phyloP scores from a whole-genome alignment of 1,284 basidiomycete genomes.

The Pseudozyma sp. region DNA sequence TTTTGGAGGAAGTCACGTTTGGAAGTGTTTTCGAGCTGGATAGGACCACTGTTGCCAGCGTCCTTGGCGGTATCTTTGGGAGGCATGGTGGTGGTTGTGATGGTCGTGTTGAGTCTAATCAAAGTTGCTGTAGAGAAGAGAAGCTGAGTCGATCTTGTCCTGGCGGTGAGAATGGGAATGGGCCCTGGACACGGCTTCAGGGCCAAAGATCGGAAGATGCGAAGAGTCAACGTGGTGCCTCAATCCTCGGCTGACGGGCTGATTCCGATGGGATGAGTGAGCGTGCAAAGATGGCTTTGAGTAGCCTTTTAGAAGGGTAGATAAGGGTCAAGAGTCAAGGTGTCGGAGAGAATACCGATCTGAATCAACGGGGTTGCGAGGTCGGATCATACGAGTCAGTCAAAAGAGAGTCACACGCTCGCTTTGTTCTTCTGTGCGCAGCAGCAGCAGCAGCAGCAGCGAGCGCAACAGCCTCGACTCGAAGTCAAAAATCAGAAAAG shows the following conservation, averaged over 20 bases:
- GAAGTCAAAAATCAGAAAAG: neutral
- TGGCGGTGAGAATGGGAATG: neutral
- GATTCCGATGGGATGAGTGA: slow-evolving; percentile 2
- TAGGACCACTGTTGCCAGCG: slow-evolving; percentile 55
- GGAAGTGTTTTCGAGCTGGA: slow-evolving; percentile 75
- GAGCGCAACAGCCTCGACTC: neutral
- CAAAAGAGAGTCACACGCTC: slow-evolving; percentile 3
- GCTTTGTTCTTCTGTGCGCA: neutral
- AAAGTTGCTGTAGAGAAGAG: neutral
- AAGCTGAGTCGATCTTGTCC: slow-evolving; percentile 2
- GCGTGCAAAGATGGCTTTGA: neutral
- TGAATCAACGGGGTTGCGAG: neutral
- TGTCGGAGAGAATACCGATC: neutral
- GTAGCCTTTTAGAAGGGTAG: neutral
- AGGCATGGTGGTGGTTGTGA: slow-evolving; percentile 38
- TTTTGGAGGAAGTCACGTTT: slow-evolving; percentile 88
- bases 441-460: neutral
- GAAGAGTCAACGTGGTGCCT: slow-evolving; percentile 39
- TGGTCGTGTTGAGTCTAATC: slow-evolving; percentile 8
- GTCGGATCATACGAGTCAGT: neutral
- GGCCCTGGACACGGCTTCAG: slow-evolving; percentile 46
- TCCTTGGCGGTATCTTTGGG: slow-evolving; percentile 41
- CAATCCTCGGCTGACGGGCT: slow-evolving; percentile 11
- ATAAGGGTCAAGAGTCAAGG: neutral
- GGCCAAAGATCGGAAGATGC: slow-evolving; percentile 43